Evolutionary conservation across 2,329 filamentous ascomycete species (phyloP).

Genomic region (Penicillium sp.): DNA sequence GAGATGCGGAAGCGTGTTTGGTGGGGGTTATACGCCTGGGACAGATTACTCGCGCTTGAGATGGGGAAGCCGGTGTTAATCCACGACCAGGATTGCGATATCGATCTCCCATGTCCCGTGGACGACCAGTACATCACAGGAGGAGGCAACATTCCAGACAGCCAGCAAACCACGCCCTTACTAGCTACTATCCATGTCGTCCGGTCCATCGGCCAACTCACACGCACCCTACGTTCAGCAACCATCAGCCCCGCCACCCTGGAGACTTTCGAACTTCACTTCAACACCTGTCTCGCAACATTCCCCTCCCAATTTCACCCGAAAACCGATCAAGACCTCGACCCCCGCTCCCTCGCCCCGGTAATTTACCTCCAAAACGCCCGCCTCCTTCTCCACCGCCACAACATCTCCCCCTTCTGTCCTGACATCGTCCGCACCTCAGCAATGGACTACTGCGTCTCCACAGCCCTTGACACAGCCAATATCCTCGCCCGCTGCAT

Average conservation of each 20-base stretch:
- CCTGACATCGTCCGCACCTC: conserved; percentile 63
- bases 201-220: conserved; percentile 71
- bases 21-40: conserved; percentile 92
- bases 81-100: conserved; percentile 84
- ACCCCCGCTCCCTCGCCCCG: conserved; percentile 72
- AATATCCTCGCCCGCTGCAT: conserved; percentile 69
- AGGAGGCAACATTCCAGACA: conserved; percentile 45
- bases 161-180: conserved; percentile 66
- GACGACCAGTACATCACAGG: conserved; percentile 68
- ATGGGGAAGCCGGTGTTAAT: conserved; percentile 78
- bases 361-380: conserved; percentile 77
- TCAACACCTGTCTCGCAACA: conserved; percentile 69
- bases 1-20: conserved; percentile 87
- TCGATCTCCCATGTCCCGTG: conserved; percentile 72
- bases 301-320: conserved; percentile 76
- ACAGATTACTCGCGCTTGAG: conserved; percentile 76
- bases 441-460: conserved; percentile 75
- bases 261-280: conserved; percentile 77
- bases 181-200: conserved; percentile 79
- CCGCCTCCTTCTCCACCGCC: conserved; percentile 81
- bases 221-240: conserved; percentile 67
- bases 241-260: conserved; percentile 67
- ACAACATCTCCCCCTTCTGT: conserved; percentile 77
- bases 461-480: conserved; percentile 74
- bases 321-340: conserved; percentile 64